A percentile compares a stretch with the other conserved stretches of the same genome.
These are phyloP conservation scores for Lepidopterella palustris DNA, from an alignment of 495 filamentous ascomycete genomes.

Conservation along the genomic window DNA sequence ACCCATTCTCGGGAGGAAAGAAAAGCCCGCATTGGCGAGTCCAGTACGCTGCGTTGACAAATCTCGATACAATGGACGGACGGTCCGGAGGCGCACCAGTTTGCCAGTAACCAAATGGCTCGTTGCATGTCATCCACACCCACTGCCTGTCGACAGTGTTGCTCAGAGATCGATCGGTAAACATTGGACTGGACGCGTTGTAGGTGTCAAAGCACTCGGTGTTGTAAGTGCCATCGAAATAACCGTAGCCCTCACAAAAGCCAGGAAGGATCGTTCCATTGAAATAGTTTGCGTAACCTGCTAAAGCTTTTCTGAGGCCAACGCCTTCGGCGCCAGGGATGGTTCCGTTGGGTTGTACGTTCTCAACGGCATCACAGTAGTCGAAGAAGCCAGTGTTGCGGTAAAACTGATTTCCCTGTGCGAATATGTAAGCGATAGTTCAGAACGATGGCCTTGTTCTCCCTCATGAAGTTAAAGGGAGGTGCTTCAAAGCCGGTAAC, in stretches of 20 bases:
- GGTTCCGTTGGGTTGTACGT: constrained; percentile 31
- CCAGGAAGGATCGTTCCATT: constrained; percentile 43
- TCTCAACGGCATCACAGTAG: constrained; percentile 49
- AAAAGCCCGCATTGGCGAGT: constrained; percentile 51
- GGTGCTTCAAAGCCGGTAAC: no score
- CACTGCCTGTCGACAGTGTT: constrained; percentile 55
- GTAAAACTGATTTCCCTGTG: constrained; percentile 43
- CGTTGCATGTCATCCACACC: constrained; percentile 62
- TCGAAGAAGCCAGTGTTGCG: constrained; percentile 43
- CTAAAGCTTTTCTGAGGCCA: constrained; percentile 49
- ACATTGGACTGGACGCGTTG: constrained; percentile 51
- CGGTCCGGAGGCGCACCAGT: constrained; percentile 35
- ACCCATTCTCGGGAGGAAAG: constrained; percentile 49
- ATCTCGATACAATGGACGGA: constrained; percentile 44
- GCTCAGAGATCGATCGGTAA: constrained; percentile 46
- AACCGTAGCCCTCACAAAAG: constrained; percentile 44
- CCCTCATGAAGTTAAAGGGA: no score
- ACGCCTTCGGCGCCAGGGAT: constrained; percentile 43
- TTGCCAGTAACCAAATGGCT: constrained; percentile 57
- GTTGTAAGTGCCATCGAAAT: constrained; percentile 41
- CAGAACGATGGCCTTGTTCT: not conserved
- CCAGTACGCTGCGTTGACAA: constrained; percentile 52
- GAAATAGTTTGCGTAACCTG: constrained; percentile 50
- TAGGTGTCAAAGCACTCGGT: constrained; percentile 53
- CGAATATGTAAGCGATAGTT: not conserved